phyloP scores from a whole-genome alignment of 345 rosid genomes.

The Salix brachista region DNA sequence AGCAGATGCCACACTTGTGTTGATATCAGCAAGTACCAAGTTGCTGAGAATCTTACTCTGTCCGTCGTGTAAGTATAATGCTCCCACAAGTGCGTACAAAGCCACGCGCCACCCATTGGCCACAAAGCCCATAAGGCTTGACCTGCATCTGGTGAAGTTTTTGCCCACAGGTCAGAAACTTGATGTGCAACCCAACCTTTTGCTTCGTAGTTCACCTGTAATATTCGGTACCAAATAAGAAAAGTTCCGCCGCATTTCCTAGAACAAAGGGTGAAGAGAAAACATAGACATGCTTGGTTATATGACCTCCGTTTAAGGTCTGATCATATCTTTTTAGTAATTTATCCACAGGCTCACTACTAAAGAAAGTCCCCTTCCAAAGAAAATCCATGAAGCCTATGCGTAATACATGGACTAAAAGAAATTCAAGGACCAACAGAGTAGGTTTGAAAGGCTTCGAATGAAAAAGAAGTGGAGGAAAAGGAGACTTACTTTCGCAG shows the following conservation, averaged over 20 bases:
- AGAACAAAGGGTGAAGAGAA: too few relatives aligned
- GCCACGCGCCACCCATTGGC: constrained; percentile 99
- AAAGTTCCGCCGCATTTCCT: not conserved
- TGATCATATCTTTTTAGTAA: not conserved
- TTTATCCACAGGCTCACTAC: not conserved
- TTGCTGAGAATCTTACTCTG: constrained; percentile 43
- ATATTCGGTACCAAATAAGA: not conserved
- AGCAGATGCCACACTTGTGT: not conserved
- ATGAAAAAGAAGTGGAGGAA: not conserved
- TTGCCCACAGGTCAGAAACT: constrained; percentile 88
- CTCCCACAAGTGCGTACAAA: constrained; percentile 94
- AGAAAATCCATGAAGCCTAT: not conserved
- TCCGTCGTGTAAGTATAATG: constrained; percentile 78
- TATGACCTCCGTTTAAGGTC: not conserved
- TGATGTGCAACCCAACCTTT: constrained; percentile 94
- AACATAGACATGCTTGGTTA: not conserved
- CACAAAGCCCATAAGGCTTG: constrained; percentile 75
- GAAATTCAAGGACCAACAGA: not conserved
- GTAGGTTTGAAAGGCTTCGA: not conserved
- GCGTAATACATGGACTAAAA: not conserved
- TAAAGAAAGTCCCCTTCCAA: not conserved
- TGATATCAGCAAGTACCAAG: not conserved
- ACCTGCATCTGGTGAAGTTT: constrained; percentile 74
- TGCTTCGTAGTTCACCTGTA: constrained; percentile 79
- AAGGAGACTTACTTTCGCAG: constrained; percentile 60